Conservation (phyloP, 805 yeast species). For the Torulaspora quercuum region DNA sequence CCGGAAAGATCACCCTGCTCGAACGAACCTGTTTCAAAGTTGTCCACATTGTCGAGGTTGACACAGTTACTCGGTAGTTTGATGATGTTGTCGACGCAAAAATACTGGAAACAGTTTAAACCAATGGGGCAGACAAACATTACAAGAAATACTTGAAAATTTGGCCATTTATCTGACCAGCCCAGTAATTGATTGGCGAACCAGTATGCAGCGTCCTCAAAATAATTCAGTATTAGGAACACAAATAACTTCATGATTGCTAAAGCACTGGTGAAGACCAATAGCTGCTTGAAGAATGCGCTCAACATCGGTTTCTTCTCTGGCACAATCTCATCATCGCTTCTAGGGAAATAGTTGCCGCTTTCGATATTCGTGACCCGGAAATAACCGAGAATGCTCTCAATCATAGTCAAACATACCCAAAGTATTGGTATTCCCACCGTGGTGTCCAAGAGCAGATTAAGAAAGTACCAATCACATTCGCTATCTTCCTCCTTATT, state of each 20-base stretch:
- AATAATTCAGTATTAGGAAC: slow-evolving; percentile 54
- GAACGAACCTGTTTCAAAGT: slow-evolving; percentile 29
- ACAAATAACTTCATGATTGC: slow-evolving; percentile 60
- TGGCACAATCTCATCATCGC: slow-evolving; percentile 39
- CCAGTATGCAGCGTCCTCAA: slow-evolving; percentile 68
- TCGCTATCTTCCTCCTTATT: slow-evolving; percentile 55
- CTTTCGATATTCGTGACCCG: slow-evolving; percentile 44
- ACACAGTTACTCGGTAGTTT: slow-evolving; percentile 44
- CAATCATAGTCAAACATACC: slow-evolving; percentile 50
- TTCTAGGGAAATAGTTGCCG: slow-evolving; percentile 40
- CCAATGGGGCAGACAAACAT: slow-evolving; percentile 76
- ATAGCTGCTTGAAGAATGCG: slow-evolving; percentile 68
- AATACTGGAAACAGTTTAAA: slow-evolving; percentile 70
- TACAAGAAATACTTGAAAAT: slow-evolving; percentile 80
- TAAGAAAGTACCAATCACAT: slow-evolving; percentile 93
- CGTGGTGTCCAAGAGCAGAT: slow-evolving; percentile 85
- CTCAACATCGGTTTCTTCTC: slow-evolving; percentile 61
- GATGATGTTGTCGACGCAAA: slow-evolving; percentile 70
- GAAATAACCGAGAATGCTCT: slow-evolving; percentile 38
- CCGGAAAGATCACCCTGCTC: slow-evolving; percentile 3
- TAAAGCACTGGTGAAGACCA: slow-evolving; percentile 62
- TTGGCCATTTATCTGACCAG: slow-evolving; percentile 81
- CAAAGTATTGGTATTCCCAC: slow-evolving; percentile 84
- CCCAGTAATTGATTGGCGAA: slow-evolving; percentile 71
- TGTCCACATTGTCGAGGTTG: slow-evolving; percentile 27